A percentile compares a stretch with the other conserved stretches of the same genome.
phyloP scores from a whole-genome alignment of 2,329 filamentous ascomycete species.

The Aureobasidium uvarum region DNA sequence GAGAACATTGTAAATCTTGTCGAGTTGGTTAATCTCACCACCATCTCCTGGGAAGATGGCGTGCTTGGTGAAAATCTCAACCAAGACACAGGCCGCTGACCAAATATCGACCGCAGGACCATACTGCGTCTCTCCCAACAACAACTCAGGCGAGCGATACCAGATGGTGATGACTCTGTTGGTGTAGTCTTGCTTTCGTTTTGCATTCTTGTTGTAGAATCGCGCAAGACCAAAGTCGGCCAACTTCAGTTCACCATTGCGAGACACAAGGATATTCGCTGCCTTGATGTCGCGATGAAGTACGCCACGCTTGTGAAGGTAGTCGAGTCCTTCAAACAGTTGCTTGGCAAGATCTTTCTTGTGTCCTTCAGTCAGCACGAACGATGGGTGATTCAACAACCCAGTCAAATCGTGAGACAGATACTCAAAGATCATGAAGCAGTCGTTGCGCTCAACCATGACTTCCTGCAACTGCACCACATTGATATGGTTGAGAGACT shows the following conservation, averaged over 20 bases:
- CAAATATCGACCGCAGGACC: constrained; percentile 90
- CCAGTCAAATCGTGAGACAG: constrained; percentile 94
- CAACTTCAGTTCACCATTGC: constrained; percentile 81
- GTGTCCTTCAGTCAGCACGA: constrained; percentile 77
- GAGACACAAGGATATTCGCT: constrained; percentile 93
- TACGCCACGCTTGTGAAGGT: constrained; percentile 89
- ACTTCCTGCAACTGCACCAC: constrained; percentile 83
- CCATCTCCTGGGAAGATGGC: constrained; percentile 96
- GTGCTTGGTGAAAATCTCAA: constrained; percentile 91
- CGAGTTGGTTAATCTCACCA: constrained; percentile 90
- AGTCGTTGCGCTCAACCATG: constrained; percentile 98
- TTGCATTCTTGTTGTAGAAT: constrained; percentile 78
- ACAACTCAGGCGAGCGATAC: constrained; percentile 89
- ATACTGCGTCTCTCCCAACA: constrained; percentile 87
- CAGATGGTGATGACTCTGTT: constrained; percentile 99
- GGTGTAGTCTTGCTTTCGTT: constrained; percentile 88
- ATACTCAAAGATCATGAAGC: constrained; percentile 99
- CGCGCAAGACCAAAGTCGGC: constrained; percentile 95
- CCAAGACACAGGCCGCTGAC: constrained; percentile 94
- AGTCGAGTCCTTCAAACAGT: constrained; percentile 89
- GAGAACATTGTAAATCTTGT: constrained; percentile 92
- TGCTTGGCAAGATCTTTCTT: constrained; percentile 93
- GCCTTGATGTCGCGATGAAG: constrained; percentile 98
- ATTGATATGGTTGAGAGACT: constrained; percentile 77
- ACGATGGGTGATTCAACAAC: constrained; percentile 89